Evolutionary conservation across 1,284 basidiomycete genomes (phyloP).

Genomic region (Phaffia rhodozyma): DNA sequence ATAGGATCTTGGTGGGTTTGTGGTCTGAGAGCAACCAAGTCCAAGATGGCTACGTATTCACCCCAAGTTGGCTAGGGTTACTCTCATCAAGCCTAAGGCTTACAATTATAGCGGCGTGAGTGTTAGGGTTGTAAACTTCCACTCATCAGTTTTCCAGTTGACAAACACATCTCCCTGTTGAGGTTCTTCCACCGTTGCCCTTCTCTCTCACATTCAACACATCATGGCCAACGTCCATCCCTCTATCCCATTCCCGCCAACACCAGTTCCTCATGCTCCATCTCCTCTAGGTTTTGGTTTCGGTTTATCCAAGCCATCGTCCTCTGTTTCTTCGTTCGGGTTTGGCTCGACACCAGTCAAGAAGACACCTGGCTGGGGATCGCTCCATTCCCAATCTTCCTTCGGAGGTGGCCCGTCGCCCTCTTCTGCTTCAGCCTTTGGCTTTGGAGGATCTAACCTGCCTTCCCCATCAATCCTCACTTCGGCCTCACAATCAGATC

Average conservation of each 20-base stretch:
- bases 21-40: too few relatives aligned
- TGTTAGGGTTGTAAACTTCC: too few relatives aligned
- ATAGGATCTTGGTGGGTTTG: too few relatives aligned
- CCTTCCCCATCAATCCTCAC: not conserved
- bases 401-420: not conserved
- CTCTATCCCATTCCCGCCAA: not conserved
- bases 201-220: not conserved
- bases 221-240: conserved; percentile 15
- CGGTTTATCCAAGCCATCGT: not conserved
- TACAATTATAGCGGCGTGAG: too few relatives aligned
- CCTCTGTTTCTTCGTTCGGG: not conserved
- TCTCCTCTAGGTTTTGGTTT: conserved; percentile 12
- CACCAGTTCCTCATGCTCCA: conserved; percentile 6
- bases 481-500: not conserved
- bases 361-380: not conserved
- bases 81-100: too few relatives aligned
- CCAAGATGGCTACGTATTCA: too few relatives aligned
- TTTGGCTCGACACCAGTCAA: not conserved
- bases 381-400: conserved; percentile 2
- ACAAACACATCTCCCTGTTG: too few relatives aligned
- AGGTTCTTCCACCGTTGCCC: too few relatives aligned
- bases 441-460: not conserved
- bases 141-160: too few relatives aligned
- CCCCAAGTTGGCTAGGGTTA: too few relatives aligned
- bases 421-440: not conserved